Evolutionary conservation across 805 yeast species (phyloP), one percentile per base, ranked within the genome.

Genomic region (Peterozyma toletana): DNA sequence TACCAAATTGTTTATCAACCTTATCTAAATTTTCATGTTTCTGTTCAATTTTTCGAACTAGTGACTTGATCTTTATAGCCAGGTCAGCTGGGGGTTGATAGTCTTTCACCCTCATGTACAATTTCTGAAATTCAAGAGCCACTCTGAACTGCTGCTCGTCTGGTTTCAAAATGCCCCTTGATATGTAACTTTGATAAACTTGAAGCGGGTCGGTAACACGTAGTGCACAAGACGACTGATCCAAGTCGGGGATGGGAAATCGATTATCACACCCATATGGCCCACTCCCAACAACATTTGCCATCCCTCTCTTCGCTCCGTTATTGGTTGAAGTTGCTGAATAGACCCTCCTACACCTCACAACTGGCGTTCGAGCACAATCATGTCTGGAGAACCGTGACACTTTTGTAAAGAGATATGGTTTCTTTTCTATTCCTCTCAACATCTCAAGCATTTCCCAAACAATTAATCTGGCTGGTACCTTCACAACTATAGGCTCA

Each of bases 71-170:
- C 47, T 63, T 63, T 35, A 75, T 64, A 38, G 59, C 61, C 14
- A 68, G 63, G 34, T 74, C 74, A 21, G 63, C 68, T 3, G 78
- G 71, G 0, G 89, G 87, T 3, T 51, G 52, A 56, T 83, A 84
- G 52, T 79, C 83, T 33, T 73, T 66, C 13, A 82, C 73, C 11
- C 84, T 62, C 44, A 69, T 63, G 53, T 79, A 81, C 11, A 79
- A 61, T 51, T 73, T 78, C 49, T 78, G 89, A 48, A 80, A 73
- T 58, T 78, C 83, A 30, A 73, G 70, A 53, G 80, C 83, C 1
- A 76, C 77, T 34, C 86, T 62, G n/a, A 76, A 61, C 55, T 78
- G 90, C n/a, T 66, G 64, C 17, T 68, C 74, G 53, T 84, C 89
- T 21, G 69, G 67, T 41, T 68, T 61, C 9, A 83, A 58, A 2